Base-by-base conservation (phyloP, 2,329 filamentous ascomycete genomes). In the Xenoacremonium recifei region DNA sequence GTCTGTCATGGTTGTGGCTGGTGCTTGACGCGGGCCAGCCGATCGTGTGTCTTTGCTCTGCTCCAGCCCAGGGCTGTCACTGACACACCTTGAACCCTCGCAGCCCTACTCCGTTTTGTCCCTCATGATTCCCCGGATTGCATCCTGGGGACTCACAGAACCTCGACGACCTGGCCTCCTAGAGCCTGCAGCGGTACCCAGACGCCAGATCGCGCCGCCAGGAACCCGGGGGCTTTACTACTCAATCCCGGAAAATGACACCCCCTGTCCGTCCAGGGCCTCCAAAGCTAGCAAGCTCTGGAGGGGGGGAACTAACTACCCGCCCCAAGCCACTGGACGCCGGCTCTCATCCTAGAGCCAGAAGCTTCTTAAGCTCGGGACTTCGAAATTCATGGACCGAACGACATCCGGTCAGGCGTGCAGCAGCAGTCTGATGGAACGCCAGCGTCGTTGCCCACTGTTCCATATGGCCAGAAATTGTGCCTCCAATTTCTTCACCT, bases 401-500 rank as follows among this genome's bases (percentile, higher is more conserved):
- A 53, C 40, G 47, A n/a, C n/a, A n/a, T n/a, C n/a, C n/a, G n/a
- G n/a, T n/a, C n/a, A n/a, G n/a, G n/a, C n/a, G 51, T 40, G 44
- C 49, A 41, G 42, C 51, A 51, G 46, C 48, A 46, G 42, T 44
- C n/a, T n/a, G n/a, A n/a, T n/a, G n/a, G n/a, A n/a, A 46, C 43
- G 37, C 44, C 36, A 15, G 42, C 37, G 34, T 45, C 30, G 33
- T 40, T 30, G 44, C 29, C 50, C 40, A 48, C 39, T n/a, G n/a
- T n/a, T n/a, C n/a, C 40, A 53, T 58, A 54, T 59, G 54, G 54
- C 55, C 50, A 58, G 54, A 46, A 51, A 50, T 43, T 48, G 55
- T 49, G 47, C 55, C 57, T 59, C 45, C 53, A 58, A 60, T 59
- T 52, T 59, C 57, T 58, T 44, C 48, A 48, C 46, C 48, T 59